Evolutionary conservation across 2,329 filamentous ascomycete species (phyloP).

Genomic region (Beauveria asiatica): DNA sequence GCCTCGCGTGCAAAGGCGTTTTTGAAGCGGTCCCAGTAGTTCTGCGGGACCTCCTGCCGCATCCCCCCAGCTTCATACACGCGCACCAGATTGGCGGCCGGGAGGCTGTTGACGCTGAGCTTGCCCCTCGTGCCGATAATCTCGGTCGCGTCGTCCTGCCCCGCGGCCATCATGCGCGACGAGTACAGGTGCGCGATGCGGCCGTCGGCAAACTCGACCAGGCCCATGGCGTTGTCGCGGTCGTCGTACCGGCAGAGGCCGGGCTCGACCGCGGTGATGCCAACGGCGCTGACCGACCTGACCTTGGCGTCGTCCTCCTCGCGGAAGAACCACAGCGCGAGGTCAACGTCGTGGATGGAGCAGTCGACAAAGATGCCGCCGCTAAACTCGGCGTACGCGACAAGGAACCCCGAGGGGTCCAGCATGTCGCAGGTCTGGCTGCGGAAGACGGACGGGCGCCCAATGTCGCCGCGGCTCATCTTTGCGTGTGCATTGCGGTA

Average conservation of each 20-base stretch:
- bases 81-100: not conserved
- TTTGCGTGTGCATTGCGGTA: slow-evolving; percentile 52
- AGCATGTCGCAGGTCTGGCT: slow-evolving; percentile 62
- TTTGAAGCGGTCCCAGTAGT: not conserved
- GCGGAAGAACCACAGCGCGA: slow-evolving; percentile 26
- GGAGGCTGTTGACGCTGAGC: not conserved
- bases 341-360: slow-evolving; percentile 58
- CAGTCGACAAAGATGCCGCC: slow-evolving; percentile 66
- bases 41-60: not conserved
- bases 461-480: slow-evolving; percentile 46
- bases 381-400: slow-evolving; percentile 53
- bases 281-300: not conserved
- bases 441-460: slow-evolving; percentile 51
- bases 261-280: not conserved
- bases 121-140: not conserved
- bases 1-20: not conserved
- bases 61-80: not conserved
- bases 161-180: not conserved
- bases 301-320: slow-evolving; percentile 39
- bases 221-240: not conserved
- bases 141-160: not conserved
- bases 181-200: not conserved
- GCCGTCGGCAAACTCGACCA: not conserved
- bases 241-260: not conserved
- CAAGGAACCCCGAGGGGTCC: slow-evolving; percentile 59